Evolutionary conservation across 2,329 filamentous ascomycete species (phyloP).

Genomic region (Blastomyces gilchristii): DNA sequence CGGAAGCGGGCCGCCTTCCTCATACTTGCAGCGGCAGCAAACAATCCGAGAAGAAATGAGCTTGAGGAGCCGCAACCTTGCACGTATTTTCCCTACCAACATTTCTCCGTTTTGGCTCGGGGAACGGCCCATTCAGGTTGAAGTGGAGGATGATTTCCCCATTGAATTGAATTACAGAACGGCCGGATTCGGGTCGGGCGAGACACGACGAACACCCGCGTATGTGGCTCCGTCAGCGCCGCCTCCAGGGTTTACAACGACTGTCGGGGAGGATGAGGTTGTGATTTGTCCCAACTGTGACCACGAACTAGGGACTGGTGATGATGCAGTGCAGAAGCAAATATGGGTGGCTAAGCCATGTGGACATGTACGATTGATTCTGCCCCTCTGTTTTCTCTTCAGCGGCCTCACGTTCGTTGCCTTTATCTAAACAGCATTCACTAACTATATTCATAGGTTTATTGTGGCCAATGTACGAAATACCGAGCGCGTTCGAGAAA

Average conservation of each 20-base stretch:
- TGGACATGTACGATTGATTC: slow-evolving; percentile 61
- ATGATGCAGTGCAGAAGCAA: slow-evolving; percentile 58
- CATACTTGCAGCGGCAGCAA: slow-evolving; percentile 6
- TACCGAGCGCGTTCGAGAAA: slow-evolving; percentile 31
- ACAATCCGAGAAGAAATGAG: slow-evolving; percentile 20
- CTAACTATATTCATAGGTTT: slow-evolving; percentile 28
- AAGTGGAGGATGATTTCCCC: slow-evolving; percentile 21
- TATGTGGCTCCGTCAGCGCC: slow-evolving; percentile 57
- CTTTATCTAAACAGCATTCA: neutral
- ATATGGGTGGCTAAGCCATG: slow-evolving; percentile 89
- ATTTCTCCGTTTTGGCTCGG: slow-evolving; percentile 21
- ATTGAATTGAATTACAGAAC: slow-evolving; percentile 31
- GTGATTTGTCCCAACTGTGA: slow-evolving; percentile 81
- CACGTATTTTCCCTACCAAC: slow-evolving; percentile 11
- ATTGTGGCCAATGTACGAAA: slow-evolving; percentile 39
- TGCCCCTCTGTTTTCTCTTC: slow-evolving; percentile 14
- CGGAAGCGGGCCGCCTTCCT: neutral
- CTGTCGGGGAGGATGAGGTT: slow-evolving; percentile 59
- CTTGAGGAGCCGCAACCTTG: slow-evolving; percentile 5
- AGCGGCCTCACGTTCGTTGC: slow-evolving; percentile 4
- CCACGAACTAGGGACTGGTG: slow-evolving; percentile 69
- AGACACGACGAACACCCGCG: slow-evolving; percentile 18
- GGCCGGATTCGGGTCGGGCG: slow-evolving; percentile 32
- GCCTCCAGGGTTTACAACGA: slow-evolving; percentile 68
- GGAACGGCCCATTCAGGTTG: slow-evolving; percentile 16